Evolutionary conservation across 2,329 filamentous ascomycete species (phyloP), one percentile per base, ranked within the genome.

Genomic region (Epichloe typhina): DNA sequence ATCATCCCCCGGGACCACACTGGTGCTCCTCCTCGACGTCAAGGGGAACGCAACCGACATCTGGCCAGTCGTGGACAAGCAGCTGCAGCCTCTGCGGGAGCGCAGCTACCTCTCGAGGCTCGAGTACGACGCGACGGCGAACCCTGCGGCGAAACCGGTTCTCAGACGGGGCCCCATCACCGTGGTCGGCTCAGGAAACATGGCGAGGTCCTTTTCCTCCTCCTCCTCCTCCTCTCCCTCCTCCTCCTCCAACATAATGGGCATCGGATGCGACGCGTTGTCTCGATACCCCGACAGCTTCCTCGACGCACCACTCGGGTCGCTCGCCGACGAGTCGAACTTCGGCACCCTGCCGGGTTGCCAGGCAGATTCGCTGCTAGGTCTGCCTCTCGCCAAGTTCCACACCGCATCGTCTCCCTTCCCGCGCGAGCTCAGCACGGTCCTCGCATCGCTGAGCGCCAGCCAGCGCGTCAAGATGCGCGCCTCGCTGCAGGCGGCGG

Each of bases 21-120:
- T 86, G 0, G 69, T 77, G 3, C 69, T 88, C 2, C 72, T 87
- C 4, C 73, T 88, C 36, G 84, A 88, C 59, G 67, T 88, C 60
- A 88, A 88, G 62, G 80, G 54, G 3, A 54, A 62, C 12, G 51
- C 59, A 5, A 46, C 26, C 5, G 55, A 52, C 21, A 60, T 59
- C 13, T 62, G 59, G 58, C 60, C 60, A 0, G n/a, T 61, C 5
- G 57, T 64, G 8, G 39, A 56, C 19, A 52, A 58, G 37, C 60
- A 62, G 52, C 69, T 86, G 0, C 66, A 76, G 50, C 75, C 81
- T 6, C 68, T 87, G 1, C 70, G 80, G 2, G 64, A 75, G n/a
- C 70, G 69, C 39, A 73, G 74, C 17, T 86, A 73, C 69, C 62
- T 82, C 23, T 73, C 71, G 3, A 72, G 66, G 47, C 74, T 76